These are phyloP conservation scores for Tolypocladium capitatum DNA, from an alignment of 2,329 filamentous ascomycete genomes.

Conservation along the genomic window DNA sequence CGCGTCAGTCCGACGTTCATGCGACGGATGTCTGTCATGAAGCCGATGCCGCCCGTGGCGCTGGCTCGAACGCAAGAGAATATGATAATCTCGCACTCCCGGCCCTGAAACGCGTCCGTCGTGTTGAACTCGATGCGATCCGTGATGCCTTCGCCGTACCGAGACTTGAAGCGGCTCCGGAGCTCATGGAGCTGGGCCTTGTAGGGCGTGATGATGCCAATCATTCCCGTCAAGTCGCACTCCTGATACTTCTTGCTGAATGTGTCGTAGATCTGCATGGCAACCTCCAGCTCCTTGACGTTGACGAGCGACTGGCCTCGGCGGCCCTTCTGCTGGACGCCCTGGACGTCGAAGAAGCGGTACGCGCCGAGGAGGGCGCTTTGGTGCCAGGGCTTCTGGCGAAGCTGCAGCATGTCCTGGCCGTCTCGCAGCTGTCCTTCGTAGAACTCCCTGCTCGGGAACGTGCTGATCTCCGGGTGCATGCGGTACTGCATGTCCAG, in stretches of 20 bases:
- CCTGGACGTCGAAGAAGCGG: constrained; percentile 92
- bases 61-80: constrained; percentile 96
- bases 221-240: constrained; percentile 64
- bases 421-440: constrained; percentile 79
- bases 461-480: constrained; percentile 91
- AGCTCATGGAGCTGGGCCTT: constrained; percentile 82
- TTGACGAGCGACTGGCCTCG: constrained; percentile 88
- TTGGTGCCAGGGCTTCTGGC: constrained; percentile 73
- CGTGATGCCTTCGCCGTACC: constrained; percentile 62
- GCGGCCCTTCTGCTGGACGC: constrained; percentile 67
- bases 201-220: constrained; percentile 96
- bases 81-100: constrained; percentile 95
- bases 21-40: constrained; percentile 93
- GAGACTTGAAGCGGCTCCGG: constrained; percentile 56
- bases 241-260: constrained; percentile 58
- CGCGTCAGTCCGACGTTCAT: constrained; percentile 98
- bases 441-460: constrained; percentile 87
- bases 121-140: constrained; percentile 93
- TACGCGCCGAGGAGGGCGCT: constrained; percentile 77
- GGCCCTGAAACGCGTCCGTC: constrained; percentile 92
- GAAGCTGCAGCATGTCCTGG: constrained; percentile 62
- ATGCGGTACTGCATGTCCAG: constrained; percentile 98
- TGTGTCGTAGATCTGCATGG: constrained; percentile 71
- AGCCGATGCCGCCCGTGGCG: constrained; percentile 88
- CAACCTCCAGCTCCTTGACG: constrained; percentile 71